Base-by-base conservation (phyloP, 31 red algal species). In the Odonthalia washingtoniensis region DNA sequence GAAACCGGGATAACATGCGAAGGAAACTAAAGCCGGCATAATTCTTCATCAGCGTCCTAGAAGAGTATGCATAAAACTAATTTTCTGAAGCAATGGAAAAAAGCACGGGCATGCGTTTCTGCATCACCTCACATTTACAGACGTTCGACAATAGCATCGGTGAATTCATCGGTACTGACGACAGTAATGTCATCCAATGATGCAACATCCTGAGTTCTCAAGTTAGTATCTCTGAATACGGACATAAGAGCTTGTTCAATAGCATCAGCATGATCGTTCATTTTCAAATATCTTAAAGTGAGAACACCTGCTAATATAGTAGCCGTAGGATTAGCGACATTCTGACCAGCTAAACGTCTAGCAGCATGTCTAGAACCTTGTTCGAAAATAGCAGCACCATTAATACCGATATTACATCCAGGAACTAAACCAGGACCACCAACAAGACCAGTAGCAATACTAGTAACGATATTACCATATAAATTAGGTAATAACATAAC, bases 401-500 rank as follows among this genome's bases (percentile, higher is more conserved):
- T 63, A 33, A 80, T 61, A 26, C 94, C 94, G 61, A 96, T 87
- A 73, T 99, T 99, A 40, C 79, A 81, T 38, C 94, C 94, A 27
- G 97, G 94, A 70, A 96, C 90, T 24, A 99, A 77, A 27, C 97
- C 97, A 45, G 91, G 90, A 24, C 97, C 97, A n/a, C 97, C 97
- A 18, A 90, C 91, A 33, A 99, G 81, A 1, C 97, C 94, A 16
- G 94, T 80, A 0, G 92, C 97, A 68, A 99, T 93, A 66, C 91
- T 94, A 0, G 89, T 89, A 2, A 99, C 85, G 75, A 99, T 99
- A 67, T 99, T 96, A 21, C 97, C 97, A 77, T 95, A 95, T n/a
- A 99, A 67, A 78, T 99, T 99, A 37, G 97, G 94, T 45, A 99
- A 79, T 37, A 99, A 66, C 87, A 99, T 87, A 45, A 96, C 91